Percentiles rank a stretch among this genome's conserved stretches.
Conservation (phyloP, 2,329 filamentous ascomycete genomes). For the Diaporthe sp. region DNA sequence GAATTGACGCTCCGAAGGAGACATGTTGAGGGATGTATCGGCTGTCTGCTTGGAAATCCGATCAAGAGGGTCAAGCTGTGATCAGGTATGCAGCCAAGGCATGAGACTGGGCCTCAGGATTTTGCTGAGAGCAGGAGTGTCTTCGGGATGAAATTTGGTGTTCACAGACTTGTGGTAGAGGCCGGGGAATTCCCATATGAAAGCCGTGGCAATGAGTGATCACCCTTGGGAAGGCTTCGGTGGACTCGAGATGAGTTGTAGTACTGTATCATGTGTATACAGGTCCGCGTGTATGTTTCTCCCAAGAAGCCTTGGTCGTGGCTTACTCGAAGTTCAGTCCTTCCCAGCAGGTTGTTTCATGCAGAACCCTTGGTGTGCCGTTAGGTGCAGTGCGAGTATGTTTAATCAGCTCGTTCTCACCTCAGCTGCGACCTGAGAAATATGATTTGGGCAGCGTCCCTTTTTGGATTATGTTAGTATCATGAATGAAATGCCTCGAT, state of each 20-base stretch:
- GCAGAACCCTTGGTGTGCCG: slow-evolving; percentile 4
- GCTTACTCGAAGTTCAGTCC: slow-evolving; percentile 27
- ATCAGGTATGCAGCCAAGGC: neutral
- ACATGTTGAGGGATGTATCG: slow-evolving; percentile 32
- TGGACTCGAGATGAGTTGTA: slow-evolving; percentile 13
- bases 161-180: neutral
- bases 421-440: neutral
- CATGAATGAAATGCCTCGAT: neutral
- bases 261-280: slow-evolving; percentile 2
- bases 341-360: slow-evolving; percentile 29
- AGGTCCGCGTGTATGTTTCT: neutral
- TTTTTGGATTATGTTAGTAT: no score
- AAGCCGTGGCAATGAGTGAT: neutral
- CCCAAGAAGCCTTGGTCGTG: slow-evolving; percentile 10
- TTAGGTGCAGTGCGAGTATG: slow-evolving; percentile 3
- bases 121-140: neutral
- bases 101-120: neutral
- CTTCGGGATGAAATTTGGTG: neutral
- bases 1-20: slow-evolving; percentile 50
- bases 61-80: neutral
- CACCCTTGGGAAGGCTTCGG: neutral
- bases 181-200: neutral
- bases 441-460: neutral
- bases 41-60: neutral
- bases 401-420: neutral